Conservation (phyloP, 495 filamentous ascomycete species). For the Aspergillus ostianus region DNA sequence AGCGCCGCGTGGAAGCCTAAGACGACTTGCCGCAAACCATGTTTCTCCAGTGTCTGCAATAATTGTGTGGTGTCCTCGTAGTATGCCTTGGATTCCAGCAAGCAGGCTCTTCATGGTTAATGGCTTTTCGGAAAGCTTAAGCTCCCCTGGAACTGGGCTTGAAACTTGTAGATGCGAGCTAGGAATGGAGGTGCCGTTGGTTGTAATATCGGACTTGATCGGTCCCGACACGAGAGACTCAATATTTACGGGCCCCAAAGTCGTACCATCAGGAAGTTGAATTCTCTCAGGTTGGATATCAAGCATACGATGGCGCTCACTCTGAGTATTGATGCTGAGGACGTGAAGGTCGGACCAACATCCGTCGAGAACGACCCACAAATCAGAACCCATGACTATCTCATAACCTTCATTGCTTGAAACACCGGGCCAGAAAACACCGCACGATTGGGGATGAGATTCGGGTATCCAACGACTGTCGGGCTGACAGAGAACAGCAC, state of each 20-base stretch:
- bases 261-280: background rate
- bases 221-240: background rate
- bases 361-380: slow-evolving; percentile 14
- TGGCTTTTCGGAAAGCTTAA: background rate
- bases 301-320: slow-evolving; percentile 12
- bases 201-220: background rate
- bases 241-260: background rate
- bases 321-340: background rate
- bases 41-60: slow-evolving; percentile 14
- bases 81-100: slow-evolving; percentile 1
- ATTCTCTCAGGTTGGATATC: background rate
- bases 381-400: slow-evolving; percentile 11
- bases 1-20: slow-evolving; percentile 10
- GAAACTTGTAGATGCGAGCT: background rate
- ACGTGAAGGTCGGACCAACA: slow-evolving; percentile 15
- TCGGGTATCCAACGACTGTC: slow-evolving; percentile 14
- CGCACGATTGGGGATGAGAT: slow-evolving; percentile 16
- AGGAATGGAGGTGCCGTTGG: background rate
- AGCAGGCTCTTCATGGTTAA: background rate
- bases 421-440: slow-evolving; percentile 10
- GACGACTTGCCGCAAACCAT: slow-evolving; percentile 12
- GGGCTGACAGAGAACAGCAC: slow-evolving; percentile 19
- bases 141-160: background rate
- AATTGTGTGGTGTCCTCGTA: slow-evolving; percentile 3
- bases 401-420: slow-evolving; percentile 2